These are phyloP conservation scores for Glycine soja DNA, from an alignment of 306 rosid species.

Conservation along the genomic window DNA sequence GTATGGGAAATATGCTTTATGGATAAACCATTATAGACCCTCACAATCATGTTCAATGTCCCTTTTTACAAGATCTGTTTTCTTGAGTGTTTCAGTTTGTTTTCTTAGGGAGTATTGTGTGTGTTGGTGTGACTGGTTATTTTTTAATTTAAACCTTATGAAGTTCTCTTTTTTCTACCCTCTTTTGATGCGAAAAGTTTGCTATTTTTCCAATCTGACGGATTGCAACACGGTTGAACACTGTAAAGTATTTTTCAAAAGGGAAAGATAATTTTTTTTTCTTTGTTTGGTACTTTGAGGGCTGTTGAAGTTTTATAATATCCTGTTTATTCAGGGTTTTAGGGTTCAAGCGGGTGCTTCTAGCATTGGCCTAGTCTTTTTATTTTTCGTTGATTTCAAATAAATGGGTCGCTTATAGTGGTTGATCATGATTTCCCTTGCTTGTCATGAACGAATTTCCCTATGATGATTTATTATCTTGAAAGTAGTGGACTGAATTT, in stretches of 20 bases:
- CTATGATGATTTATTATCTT: slow-evolving; percentile 46
- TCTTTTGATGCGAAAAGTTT: background rate
- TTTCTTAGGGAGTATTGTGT: background rate
- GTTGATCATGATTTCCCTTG: background rate
- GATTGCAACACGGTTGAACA: background rate
- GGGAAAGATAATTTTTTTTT: background rate
- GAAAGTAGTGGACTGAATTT: slow-evolving; percentile 74
- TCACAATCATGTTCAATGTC: background rate
- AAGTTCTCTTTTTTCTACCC: background rate
- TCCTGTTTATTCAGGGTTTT: background rate
- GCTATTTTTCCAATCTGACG: background rate
- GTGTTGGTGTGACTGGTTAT: background rate
- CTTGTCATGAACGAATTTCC: slow-evolving; percentile 31
- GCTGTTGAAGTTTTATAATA: background rate
- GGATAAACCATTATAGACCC: background rate
- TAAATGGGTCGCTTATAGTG: background rate
- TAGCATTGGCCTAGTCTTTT: background rate
- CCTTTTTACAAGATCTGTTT: background rate
- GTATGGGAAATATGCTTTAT: background rate
- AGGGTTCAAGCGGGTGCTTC: background rate
- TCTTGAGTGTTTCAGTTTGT: background rate
- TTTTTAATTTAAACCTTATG: background rate
- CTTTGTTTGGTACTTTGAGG: background rate
- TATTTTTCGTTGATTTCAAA: background rate
- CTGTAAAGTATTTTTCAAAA: background rate